Conservation (phyloP, 2,329 filamentous ascomycete genomes). For the Penicillium rolfsii region DNA sequence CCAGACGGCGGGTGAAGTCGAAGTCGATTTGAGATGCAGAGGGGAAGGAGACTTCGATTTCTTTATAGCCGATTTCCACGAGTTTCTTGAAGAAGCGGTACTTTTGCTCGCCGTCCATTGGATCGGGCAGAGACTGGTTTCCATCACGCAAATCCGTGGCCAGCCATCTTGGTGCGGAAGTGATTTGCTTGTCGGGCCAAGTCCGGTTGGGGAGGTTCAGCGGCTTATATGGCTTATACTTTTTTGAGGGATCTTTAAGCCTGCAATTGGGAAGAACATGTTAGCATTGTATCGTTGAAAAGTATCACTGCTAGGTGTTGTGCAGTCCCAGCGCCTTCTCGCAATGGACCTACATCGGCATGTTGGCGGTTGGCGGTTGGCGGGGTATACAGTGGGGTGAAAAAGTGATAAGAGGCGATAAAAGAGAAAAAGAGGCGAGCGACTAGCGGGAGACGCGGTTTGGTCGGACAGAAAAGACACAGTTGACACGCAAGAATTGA, state of each 20-base stretch:
- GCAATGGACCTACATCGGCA: slow-evolving; percentile 42
- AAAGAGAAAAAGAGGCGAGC: slow-evolving; percentile 8
- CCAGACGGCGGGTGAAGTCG: slow-evolving; percentile 85
- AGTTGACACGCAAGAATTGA: neutral
- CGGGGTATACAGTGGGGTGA: slow-evolving; percentile 29
- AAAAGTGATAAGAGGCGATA: slow-evolving; percentile 26
- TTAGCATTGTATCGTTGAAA: neutral
- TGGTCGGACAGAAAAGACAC: slow-evolving; percentile 7
- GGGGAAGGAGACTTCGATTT: slow-evolving; percentile 95
- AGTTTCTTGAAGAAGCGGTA: slow-evolving; percentile 96
- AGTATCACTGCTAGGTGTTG: neutral
- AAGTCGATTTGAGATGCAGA: slow-evolving; percentile 95
- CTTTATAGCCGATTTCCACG: slow-evolving; percentile 89
- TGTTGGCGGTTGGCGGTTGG: slow-evolving; percentile 33
- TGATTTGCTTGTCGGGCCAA: slow-evolving; percentile 82
- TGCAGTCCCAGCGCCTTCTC: neutral
- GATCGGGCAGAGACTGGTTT: slow-evolving; percentile 89
- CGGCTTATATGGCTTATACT: slow-evolving; percentile 53
- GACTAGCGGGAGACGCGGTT: slow-evolving; percentile 10
- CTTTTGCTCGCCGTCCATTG: slow-evolving; percentile 97
- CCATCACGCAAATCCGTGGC: slow-evolving; percentile 87
- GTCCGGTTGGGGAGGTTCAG: slow-evolving; percentile 55
- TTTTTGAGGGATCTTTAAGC: slow-evolving; percentile 55
- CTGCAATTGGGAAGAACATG: slow-evolving; percentile 30
- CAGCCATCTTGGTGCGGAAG: slow-evolving; percentile 88